A percentile compares a stretch with the other conserved stretches of the same genome.
Conservation (phyloP, 768 basidiomycete genomes). For the Lactarius quietus region DNA sequence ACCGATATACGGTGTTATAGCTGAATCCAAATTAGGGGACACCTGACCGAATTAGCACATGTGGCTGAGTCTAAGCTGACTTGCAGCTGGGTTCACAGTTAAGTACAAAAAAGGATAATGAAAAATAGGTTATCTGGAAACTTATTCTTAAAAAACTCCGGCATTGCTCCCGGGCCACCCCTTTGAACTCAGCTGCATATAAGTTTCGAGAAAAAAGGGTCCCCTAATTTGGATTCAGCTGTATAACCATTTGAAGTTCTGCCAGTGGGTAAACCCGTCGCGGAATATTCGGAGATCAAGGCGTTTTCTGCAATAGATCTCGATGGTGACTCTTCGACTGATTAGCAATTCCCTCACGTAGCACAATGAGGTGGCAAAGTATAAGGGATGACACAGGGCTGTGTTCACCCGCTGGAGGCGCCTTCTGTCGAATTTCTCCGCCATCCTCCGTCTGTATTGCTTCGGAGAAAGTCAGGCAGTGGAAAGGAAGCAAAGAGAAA, state of each 20-base stretch:
- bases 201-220: too few species aligned
- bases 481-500: slow-evolving; percentile 3
- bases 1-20: too few species aligned
- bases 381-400: neutral
- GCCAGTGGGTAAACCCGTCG: neutral
- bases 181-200: too few species aligned
- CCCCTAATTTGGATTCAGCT: too few species aligned
- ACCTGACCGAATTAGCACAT: too few species aligned
- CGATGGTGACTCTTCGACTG: neutral
- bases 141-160: too few species aligned
- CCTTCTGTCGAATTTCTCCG: neutral
- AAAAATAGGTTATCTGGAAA: too few species aligned
- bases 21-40: too few species aligned
- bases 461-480: slow-evolving; percentile 10
- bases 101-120: too few species aligned
- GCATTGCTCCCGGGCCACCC: too few species aligned
- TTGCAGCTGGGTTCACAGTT: too few species aligned
- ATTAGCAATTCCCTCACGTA: neutral
- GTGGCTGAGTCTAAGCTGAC: too few species aligned
- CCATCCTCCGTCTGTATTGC: neutral
- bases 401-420: neutral
- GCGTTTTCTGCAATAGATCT: neutral
- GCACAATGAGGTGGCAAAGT: neutral
- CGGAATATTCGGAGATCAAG: neutral
- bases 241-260: neutral